Evolutionary conservation across 805 yeast species (phyloP).

Genomic region (Clavispora fructus): DNA sequence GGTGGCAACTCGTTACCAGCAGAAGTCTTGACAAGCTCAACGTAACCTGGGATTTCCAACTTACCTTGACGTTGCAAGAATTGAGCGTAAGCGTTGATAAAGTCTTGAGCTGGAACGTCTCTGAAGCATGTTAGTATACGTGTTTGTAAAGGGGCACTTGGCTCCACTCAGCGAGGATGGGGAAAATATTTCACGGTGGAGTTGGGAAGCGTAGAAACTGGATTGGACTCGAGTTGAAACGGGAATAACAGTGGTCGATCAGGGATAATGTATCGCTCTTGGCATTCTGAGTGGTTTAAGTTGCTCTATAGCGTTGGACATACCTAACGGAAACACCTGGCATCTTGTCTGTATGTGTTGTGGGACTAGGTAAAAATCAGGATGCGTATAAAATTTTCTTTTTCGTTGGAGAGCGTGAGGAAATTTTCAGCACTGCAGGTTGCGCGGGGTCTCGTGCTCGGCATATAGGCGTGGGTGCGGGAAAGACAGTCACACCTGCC

Average conservation of each 20-base stretch:
- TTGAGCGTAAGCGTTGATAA: constrained; percentile 98
- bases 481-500: constrained; percentile 25
- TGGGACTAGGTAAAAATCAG: constrained; percentile 9
- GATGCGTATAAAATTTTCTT: constrained; percentile 14
- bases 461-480: constrained; percentile 1
- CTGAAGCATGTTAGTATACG: constrained; percentile 43
- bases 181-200: not conserved
- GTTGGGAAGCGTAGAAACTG: no score
- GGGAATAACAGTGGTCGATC: no score
- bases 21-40: constrained; percentile 98
- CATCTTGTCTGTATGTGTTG: constrained; percentile 51
- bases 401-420: constrained; percentile 9
- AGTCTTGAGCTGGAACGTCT: constrained; percentile 99
- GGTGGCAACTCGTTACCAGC: constrained; percentile 99
- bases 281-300: not conserved
- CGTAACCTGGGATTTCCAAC: constrained; percentile 99
- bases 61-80: constrained; percentile 99
- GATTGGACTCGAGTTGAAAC: no score
- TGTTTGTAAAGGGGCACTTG: not conserved
- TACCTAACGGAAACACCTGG: constrained; percentile 98
- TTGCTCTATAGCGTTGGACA: constrained; percentile 29
- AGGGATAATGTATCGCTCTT: not conserved
- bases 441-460: not conserved
- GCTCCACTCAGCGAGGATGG: not conserved
- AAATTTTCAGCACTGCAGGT: constrained; percentile 17